phyloP scores from a whole-genome alignment of 805 yeast species.

The Candida khao-thaluensis region DNA sequence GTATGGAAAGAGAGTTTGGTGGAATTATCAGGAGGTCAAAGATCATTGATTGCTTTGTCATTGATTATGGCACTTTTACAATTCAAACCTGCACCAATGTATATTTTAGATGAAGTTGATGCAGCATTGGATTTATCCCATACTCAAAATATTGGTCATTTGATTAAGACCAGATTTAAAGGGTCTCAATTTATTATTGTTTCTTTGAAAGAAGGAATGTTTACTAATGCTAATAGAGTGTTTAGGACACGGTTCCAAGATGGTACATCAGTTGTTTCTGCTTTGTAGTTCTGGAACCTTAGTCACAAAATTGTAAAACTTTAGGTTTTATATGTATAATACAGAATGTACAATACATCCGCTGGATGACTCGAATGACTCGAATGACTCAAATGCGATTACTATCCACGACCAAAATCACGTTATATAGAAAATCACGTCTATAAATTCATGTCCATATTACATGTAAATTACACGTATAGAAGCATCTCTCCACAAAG shows the following conservation, averaged over 20 bases:
- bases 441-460: too few species aligned
- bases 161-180: slow-evolving; percentile 90
- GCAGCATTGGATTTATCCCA: slow-evolving; percentile 97
- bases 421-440: too few species aligned
- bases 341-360: too few species aligned
- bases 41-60: slow-evolving; percentile 90
- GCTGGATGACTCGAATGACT: too few species aligned
- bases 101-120: slow-evolving; percentile 95
- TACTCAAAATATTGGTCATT: slow-evolving; percentile 95
- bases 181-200: slow-evolving; percentile 97
- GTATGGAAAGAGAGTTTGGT: slow-evolving; percentile 96
- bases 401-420: too few species aligned
- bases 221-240: slow-evolving; percentile 92
- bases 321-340: background rate
- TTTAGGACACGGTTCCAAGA: slow-evolving; percentile 94
- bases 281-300: slow-evolving; percentile 31
- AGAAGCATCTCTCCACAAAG: too few species aligned
- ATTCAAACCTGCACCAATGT: slow-evolving; percentile 98
- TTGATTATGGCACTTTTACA: slow-evolving; percentile 88
- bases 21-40: slow-evolving; percentile 95
- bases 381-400: too few species aligned
- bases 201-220: slow-evolving; percentile 96
- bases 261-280: slow-evolving; percentile 89
- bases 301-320: background rate
- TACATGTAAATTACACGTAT: too few species aligned